Evolutionary conservation across 73 alveolate genomes (phyloP).

Genomic region (Stentor coeruleus): DNA sequence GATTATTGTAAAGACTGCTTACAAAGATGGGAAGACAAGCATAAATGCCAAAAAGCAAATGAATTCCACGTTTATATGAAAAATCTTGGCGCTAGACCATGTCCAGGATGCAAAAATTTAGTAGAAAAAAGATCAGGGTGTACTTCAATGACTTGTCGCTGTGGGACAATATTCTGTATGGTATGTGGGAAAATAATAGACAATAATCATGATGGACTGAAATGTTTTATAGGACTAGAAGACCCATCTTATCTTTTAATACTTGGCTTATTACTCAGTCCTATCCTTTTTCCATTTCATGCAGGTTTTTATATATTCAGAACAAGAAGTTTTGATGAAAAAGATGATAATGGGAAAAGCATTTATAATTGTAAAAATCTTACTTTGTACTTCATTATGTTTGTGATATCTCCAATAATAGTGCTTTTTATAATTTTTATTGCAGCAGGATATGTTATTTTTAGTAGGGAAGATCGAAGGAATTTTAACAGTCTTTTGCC

Average conservation of each 20-base stretch:
- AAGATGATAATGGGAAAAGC: not conserved
- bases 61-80: not conserved
- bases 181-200: not conserved
- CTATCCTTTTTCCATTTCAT: not conserved
- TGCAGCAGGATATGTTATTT: not conserved
- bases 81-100: not conserved
- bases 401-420: not conserved
- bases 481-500: not conserved
- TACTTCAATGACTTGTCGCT: not conserved
- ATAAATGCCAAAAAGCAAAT: not conserved
- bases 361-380: not conserved
- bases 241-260: not conserved
- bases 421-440: not conserved
- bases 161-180: slow-evolving; percentile 17
- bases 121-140: slow-evolving; percentile 16
- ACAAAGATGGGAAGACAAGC: not conserved
- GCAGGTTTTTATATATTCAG: not conserved
- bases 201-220: not conserved
- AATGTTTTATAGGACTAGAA: not conserved
- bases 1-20: not conserved
- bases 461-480: not conserved
- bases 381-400: not conserved
- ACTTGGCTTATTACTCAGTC: not conserved
- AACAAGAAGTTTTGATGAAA: not conserved
- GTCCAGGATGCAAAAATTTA: not conserved